Conservation (phyloP, 177 flowering plant species). For the Vitis hybrid region DNA sequence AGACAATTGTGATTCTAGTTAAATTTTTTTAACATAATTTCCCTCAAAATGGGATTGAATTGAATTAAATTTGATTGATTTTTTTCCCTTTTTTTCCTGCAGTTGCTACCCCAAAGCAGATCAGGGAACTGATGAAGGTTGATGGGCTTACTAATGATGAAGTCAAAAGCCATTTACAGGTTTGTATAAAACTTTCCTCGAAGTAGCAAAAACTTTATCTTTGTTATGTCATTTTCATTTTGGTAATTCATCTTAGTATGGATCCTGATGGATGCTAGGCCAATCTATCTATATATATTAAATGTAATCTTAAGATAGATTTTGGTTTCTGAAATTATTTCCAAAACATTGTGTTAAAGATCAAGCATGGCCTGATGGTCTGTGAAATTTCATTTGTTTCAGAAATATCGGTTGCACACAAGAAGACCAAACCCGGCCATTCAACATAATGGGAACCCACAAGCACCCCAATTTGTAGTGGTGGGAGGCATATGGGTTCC, state of each 20-base stretch:
- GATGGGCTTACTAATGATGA: constrained; percentile 80
- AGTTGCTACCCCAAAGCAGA: constrained; percentile 78
- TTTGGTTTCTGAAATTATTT: not conserved
- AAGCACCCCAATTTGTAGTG: constrained; percentile 56
- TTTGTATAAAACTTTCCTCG: constrained; percentile 14
- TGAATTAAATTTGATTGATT: not conserved
- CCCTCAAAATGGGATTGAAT: not conserved
- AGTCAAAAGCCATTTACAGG: constrained; percentile 84
- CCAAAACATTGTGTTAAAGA: not conserved
- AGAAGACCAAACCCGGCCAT: constrained; percentile 48
- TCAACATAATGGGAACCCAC: constrained; percentile 31
- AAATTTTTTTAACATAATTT: not conserved
- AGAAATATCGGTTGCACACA: constrained; percentile 79
- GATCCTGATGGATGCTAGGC: no score
- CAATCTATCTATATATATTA: no score
- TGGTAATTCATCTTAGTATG: no score
- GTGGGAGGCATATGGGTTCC: constrained; percentile 86
- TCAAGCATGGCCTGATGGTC: not conserved
- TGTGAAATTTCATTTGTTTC: constrained; percentile 2
- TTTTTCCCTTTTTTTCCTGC: constrained; percentile 8
- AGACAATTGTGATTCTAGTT: not conserved
- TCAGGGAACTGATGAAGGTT: constrained; percentile 74
- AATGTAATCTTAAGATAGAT: no score
- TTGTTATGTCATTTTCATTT: no score
- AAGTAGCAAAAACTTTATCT: not conserved